These are phyloP conservation scores for Fusarium coicis DNA, from an alignment of 2,329 filamentous ascomycete genomes.

Conservation along the genomic window DNA sequence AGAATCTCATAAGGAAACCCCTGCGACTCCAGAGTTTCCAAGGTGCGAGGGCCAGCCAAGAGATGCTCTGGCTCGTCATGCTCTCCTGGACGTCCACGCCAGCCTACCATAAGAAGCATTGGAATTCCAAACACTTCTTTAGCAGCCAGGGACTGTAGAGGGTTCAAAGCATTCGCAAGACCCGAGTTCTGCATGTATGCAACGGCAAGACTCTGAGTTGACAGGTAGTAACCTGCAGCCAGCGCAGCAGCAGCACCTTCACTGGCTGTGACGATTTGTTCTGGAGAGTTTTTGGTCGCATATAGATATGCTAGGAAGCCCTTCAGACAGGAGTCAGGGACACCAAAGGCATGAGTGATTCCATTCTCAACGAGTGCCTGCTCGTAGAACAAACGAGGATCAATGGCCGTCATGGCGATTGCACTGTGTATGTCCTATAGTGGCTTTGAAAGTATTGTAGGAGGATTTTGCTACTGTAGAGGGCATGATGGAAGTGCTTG, in stretches of 20 bases:
- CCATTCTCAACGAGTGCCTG: neutral
- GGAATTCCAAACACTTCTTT: constrained; percentile 22
- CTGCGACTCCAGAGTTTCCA: neutral
- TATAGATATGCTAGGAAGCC: neutral
- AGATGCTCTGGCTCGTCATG: neutral
- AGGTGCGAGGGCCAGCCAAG: neutral
- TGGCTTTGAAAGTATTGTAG: neutral
- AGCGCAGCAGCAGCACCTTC: neutral
- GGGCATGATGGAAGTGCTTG: neutral
- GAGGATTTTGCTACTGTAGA: neutral
- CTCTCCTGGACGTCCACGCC: constrained; percentile 4
- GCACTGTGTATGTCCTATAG: neutral
- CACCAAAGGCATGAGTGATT: neutral
- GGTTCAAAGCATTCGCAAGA: constrained; percentile 8
- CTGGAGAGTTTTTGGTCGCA: neutral
- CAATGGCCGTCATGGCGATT: neutral
- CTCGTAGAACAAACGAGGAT: constrained; percentile 4
- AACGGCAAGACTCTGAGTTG: neutral
- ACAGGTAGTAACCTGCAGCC: neutral
- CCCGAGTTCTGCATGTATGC: constrained; percentile 1
- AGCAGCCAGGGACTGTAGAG: constrained; percentile 5
- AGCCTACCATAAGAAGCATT: constrained; percentile 9
- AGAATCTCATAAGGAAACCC: neutral
- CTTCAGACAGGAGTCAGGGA: neutral
- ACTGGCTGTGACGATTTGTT: neutral